These are phyloP conservation scores for Cryptococcus sp. DNA, from an alignment of 1,284 basidiomycete genomes.

Conservation along the genomic window DNA sequence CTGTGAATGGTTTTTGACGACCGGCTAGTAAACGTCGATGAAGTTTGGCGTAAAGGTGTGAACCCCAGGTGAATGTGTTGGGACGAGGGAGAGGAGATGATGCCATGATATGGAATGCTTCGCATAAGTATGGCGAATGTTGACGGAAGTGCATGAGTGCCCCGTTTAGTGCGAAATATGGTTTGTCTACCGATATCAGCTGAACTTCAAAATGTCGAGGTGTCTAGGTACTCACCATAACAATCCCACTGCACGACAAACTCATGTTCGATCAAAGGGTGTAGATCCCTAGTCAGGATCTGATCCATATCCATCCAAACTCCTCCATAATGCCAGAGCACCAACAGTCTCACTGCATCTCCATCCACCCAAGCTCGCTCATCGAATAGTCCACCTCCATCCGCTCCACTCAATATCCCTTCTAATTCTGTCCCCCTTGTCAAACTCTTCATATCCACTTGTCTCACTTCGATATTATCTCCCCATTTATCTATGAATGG, in stretches of 20 bases:
- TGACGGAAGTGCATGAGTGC: conserved; percentile 85
- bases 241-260: conserved; percentile 97
- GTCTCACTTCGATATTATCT: conserved; percentile 61
- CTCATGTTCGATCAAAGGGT: conserved; percentile 79
- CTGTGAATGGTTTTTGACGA: conserved; percentile 73
- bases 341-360: conserved; percentile 74
- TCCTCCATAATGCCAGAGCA: conserved; percentile 84
- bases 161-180: conserved; percentile 80
- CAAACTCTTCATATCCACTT: conserved; percentile 63
- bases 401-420: conserved; percentile 49
- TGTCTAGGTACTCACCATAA: conserved; percentile 60
- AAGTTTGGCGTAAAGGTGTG: conserved; percentile 78
- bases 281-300: conserved; percentile 73
- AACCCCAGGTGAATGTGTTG: conserved; percentile 85
- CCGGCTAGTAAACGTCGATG: conserved; percentile 72
- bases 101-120: conserved; percentile 85
- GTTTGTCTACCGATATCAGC: conserved; percentile 59
- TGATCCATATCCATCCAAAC: conserved; percentile 96
- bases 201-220: too few species aligned
- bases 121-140: conserved; percentile 88
- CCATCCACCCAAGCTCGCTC: conserved; percentile 87
- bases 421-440: conserved; percentile 72
- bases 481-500: conserved; percentile 62
- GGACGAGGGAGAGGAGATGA: conserved; percentile 65
- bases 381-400: conserved; percentile 53